These are phyloP conservation scores for Pichia scutulata DNA, from an alignment of 805 yeast species.

Conservation along the genomic window DNA sequence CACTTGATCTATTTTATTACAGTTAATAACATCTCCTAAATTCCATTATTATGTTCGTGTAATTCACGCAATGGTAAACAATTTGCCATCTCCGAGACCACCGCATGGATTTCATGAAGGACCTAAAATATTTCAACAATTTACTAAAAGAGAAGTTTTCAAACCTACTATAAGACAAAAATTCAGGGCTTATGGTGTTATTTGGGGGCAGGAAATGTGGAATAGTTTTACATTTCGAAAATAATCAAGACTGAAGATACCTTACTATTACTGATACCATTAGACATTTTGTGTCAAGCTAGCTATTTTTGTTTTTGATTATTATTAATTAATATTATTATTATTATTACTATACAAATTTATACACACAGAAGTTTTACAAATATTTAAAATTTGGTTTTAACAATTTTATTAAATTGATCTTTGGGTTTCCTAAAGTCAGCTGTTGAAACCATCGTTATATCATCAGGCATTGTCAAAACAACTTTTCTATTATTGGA, in stretches of 20 bases:
- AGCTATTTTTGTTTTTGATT: too few species aligned
- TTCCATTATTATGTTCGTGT: conserved; percentile 58
- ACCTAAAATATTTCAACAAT: background rate
- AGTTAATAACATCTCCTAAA: conserved; percentile 47
- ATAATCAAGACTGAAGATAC: too few species aligned
- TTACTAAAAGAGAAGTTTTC: conserved; percentile 7
- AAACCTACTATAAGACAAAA: conserved; percentile 49
- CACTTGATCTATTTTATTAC: too few species aligned
- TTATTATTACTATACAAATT: conserved; percentile 8
- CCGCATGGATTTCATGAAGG: conserved; percentile 8
- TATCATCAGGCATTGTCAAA: conserved; percentile 69
- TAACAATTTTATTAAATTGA: conserved; percentile 23
- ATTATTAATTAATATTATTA: conserved; percentile 12
- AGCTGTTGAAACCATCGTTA: conserved; percentile 56
- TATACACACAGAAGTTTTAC: too few species aligned
- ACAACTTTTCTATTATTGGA: conserved; percentile 66
- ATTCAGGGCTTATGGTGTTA: conserved; percentile 48
- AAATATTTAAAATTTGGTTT: conserved; percentile 11
- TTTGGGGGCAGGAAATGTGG: conserved; percentile 58
- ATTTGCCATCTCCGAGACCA: conserved; percentile 41
- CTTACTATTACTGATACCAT: too few species aligned
- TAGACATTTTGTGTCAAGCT: too few species aligned
- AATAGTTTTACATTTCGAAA: conserved; percentile 41
- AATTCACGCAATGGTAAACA: conserved; percentile 57
- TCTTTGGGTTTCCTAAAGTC: conserved; percentile 47